Base-by-base conservation (phyloP, 1,284 basidiomycete species). In the Tausonia pullulans region DNA sequence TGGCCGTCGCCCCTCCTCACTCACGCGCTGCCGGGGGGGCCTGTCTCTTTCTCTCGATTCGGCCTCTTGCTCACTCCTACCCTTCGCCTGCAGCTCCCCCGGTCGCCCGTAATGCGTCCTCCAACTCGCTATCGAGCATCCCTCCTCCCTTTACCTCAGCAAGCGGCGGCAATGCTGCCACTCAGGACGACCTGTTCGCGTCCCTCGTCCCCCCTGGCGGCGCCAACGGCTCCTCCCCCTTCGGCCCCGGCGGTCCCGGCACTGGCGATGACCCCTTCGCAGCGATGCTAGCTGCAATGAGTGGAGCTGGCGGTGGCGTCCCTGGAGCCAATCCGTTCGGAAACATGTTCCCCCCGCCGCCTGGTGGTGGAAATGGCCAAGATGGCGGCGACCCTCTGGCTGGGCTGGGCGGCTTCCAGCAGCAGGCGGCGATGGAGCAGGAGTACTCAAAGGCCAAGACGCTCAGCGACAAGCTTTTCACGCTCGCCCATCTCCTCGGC, bases 401-500 rank as follows among this genome's bases (percentile, higher is more conserved):
- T 49, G 61, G 50, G 27, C 50, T 62, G 45, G 39, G 43, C 5
- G 58, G 61, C 14, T 61, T 61, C 55, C 50, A 44, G 43, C 46
- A 48, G 40, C 68, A 27, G 62, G 63, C n/a, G 9, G 27, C 27
- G 27, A 27, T 27, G 27, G 64, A 64, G 57, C 49, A 8, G 46
- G 59, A 45, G 62, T 67, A 63, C 44, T 56, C 65, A 4, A 55
- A 50, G 5, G 50, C 39, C 27, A 70, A 71, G 61, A 60, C 70
- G 13, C 69, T 68, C 55, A 65, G 70, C 7, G 71, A 72, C 53
- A 69, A 69, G 52, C 64, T 69, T 13, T 73, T 74, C 60, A 75
- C 75, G 1, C n/a, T 76, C 40, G 65, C 75, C 9, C 76, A 78
- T 61, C 63, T 71, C 48, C 39, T 74, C 13, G 66, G 71, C 5